Evolutionary conservation across 148 eudicot genomes (phyloP).

Genomic region (Salicornia ramosissima): DNA sequence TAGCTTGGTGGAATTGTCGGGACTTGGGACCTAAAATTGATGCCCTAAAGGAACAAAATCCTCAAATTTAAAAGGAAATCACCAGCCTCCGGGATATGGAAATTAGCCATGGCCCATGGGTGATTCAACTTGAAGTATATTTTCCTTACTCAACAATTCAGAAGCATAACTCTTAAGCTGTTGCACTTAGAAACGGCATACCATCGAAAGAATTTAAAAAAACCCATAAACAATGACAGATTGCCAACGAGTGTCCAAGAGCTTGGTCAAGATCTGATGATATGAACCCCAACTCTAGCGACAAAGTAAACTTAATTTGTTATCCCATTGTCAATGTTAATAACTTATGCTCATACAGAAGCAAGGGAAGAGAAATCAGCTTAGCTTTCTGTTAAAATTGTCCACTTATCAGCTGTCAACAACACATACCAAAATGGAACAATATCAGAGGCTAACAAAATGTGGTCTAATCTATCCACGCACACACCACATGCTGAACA

Average conservation of each 20-base stretch:
- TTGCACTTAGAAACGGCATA: not conserved
- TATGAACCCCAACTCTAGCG: not conserved
- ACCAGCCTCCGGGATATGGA: not conserved
- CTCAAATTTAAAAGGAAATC: not conserved
- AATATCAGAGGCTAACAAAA: not conserved
- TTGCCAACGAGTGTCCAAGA: conserved; percentile 1
- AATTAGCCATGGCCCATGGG: no score
- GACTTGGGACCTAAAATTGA: not conserved
- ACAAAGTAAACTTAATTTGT: not conserved
- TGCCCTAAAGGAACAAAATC: not conserved
- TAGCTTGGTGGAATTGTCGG: not conserved
- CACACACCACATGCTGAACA: not conserved
- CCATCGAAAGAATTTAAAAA: not conserved
- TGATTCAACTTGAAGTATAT: no score
- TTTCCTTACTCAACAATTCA: no score
- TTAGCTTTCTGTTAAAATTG: not conserved
- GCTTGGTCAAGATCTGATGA: not conserved
- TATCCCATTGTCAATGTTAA: not conserved
- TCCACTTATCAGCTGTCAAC: not conserved
- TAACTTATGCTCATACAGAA: not conserved
- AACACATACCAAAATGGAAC: not conserved
- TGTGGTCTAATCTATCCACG: not conserved
- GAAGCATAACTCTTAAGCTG: no score
- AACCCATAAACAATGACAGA: not conserved
- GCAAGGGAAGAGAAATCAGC: not conserved